phyloP scores from a whole-genome alignment of 768 basidiomycete genomes.

The Phanerodontia chrysosporium region DNA sequence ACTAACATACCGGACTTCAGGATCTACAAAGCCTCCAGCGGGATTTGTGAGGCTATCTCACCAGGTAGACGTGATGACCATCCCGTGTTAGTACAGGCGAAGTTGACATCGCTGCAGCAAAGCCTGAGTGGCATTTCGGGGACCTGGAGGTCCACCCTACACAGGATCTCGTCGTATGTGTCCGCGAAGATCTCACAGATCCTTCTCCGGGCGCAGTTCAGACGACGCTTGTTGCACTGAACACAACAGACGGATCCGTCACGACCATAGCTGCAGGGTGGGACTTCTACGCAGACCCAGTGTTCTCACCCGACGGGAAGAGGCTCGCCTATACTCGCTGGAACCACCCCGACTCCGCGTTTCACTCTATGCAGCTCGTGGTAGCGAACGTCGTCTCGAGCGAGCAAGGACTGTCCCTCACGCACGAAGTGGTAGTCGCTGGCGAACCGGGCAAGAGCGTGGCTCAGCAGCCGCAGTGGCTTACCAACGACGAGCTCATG shows the following conservation, averaged over 20 bases:
- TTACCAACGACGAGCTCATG: neutral
- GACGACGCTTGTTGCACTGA: neutral
- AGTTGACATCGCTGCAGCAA: neutral
- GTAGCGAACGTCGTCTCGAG: neutral
- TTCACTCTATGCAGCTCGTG: conserved; percentile 1
- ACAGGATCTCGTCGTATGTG: neutral
- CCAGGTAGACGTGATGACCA: neutral
- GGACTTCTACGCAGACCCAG: neutral
- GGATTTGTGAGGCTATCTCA: neutral
- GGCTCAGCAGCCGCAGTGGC: conserved; percentile 1
- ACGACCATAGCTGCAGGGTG: neutral
- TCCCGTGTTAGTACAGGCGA: neutral
- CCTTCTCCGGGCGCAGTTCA: neutral
- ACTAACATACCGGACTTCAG: neutral
- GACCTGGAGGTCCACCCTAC: neutral
- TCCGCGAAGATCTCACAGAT: neutral
- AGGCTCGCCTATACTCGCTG: neutral
- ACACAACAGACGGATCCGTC: neutral
- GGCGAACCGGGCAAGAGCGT: neutral
- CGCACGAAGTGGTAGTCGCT: neutral
- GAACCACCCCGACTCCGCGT: conserved; percentile 1
- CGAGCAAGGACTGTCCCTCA: neutral
- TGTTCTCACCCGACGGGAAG: neutral
- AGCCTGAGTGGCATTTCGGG: neutral
- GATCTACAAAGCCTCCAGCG: neutral